phyloP scores from a whole-genome alignment of 108 stramenopile species.

The Asterionellopsis glacialis region DNA sequence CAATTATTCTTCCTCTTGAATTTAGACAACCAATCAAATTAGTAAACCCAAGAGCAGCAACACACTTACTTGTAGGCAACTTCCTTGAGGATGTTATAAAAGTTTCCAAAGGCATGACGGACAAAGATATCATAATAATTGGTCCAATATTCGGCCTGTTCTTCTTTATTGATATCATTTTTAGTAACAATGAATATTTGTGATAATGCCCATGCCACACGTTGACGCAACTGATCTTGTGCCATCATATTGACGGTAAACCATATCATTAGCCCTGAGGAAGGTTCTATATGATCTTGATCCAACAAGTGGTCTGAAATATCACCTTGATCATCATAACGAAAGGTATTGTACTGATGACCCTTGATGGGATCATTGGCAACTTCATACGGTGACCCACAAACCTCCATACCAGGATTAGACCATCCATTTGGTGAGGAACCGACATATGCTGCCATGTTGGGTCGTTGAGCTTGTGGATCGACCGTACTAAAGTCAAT shows the following conservation, averaged over 20 bases:
- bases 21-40: no score
- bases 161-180: background rate
- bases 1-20: no score
- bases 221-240: slow-evolving; percentile 67
- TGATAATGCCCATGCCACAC: slow-evolving; percentile 72
- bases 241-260: slow-evolving; percentile 19
- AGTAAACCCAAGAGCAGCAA: no score
- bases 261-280: slow-evolving; percentile 13
- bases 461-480: no score
- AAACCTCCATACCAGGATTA: slow-evolving; percentile 20
- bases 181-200: slow-evolving; percentile 41
- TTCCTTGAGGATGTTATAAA: slow-evolving; percentile 48
- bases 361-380: slow-evolving; percentile 46
- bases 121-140: slow-evolving; percentile 75
- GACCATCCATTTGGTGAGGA: no score
- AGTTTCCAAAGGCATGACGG: slow-evolving; percentile 71
- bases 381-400: slow-evolving; percentile 51
- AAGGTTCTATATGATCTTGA: background rate
- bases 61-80: slow-evolving; percentile 25
- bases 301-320: background rate
- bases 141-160: slow-evolving; percentile 22
- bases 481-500: no score
- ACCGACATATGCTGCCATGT: no score
- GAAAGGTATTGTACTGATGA: no score
- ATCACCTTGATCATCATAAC: background rate